phyloP scores from a whole-genome alignment of 179 eudicot genomes.

The Actinidia polygama region DNA sequence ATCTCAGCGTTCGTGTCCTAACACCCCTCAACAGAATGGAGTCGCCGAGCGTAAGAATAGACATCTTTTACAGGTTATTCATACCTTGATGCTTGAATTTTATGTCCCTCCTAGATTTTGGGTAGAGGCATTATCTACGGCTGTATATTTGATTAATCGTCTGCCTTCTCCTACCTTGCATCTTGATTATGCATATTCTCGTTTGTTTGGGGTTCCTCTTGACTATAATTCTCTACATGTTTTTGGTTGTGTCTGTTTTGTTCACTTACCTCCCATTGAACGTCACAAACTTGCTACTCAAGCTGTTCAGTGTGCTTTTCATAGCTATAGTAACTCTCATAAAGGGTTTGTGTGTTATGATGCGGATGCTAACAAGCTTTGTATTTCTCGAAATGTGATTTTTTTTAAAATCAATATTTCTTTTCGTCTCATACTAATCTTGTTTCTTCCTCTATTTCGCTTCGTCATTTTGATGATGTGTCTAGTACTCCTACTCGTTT shows the following conservation, averaged over 20 bases:
- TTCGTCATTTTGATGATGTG: not conserved
- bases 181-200: slow-evolving; percentile 11
- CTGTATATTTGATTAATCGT: slow-evolving; percentile 9
- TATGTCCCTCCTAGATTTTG: slow-evolving; percentile 8
- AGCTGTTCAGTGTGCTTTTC: not conserved
- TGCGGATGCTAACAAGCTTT: not conserved
- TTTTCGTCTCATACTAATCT: not conserved
- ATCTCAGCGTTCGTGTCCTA: slow-evolving; percentile 10
- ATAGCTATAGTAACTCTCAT: not conserved
- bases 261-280: not conserved
- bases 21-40: slow-evolving; percentile 11
- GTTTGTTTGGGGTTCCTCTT: not conserved
- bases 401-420: slow-evolving; percentile 16
- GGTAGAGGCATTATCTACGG: slow-evolving; percentile 19
- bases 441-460: not conserved
- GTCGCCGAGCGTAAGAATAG: slow-evolving; percentile 1
- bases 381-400: slow-evolving; percentile 17
- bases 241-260: not conserved
- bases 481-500: not conserved
- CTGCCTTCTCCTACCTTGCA: not conserved
- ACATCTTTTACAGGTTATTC: slow-evolving; percentile 14
- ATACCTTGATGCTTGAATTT: slow-evolving; percentile 10
- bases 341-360: slow-evolving; percentile 18
- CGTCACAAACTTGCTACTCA: slow-evolving; percentile 6
- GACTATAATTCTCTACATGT: not conserved